phyloP scores from a whole-genome alignment of 2,329 filamentous ascomycete genomes.

The Neonectria punicea region DNA sequence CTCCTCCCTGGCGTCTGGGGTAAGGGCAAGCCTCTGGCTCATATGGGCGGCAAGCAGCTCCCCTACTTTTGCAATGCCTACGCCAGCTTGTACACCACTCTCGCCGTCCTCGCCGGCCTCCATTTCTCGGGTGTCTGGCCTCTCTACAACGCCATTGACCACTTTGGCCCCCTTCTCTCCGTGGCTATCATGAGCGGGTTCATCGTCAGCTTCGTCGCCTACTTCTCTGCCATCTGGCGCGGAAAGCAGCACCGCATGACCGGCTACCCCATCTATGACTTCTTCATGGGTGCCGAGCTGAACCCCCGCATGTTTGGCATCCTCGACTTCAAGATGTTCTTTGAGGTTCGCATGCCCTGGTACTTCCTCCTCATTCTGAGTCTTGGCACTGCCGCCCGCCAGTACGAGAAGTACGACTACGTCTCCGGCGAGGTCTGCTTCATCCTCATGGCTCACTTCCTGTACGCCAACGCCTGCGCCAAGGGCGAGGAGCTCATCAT shows the following conservation, averaged over 20 bases:
- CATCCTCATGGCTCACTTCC: slow-evolving; percentile 87
- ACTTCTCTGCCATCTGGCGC: slow-evolving; percentile 83
- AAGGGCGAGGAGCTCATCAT: slow-evolving; percentile 94
- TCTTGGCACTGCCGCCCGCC: slow-evolving; percentile 79
- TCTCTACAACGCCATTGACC: slow-evolving; percentile 90
- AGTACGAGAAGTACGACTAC: slow-evolving; percentile 87
- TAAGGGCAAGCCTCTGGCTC: slow-evolving; percentile 87
- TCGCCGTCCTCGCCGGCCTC: slow-evolving; percentile 74
- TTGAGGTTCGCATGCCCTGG: slow-evolving; percentile 92
- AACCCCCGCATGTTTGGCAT: slow-evolving; percentile 90
- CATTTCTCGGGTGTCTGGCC: slow-evolving; percentile 89
- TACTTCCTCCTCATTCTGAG: slow-evolving; percentile 86
- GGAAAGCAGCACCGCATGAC: slow-evolving; percentile 94
- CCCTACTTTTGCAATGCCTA: slow-evolving; percentile 95
- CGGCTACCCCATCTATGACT: slow-evolving; percentile 85
- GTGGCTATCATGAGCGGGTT: slow-evolving; percentile 94
- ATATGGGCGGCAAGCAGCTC: slow-evolving; percentile 85
- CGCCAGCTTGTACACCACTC: slow-evolving; percentile 87
- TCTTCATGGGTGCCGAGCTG: slow-evolving; percentile 92
- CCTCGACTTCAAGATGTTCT: slow-evolving; percentile 97
- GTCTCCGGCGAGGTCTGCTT: slow-evolving; percentile 87
- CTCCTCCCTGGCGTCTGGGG: slow-evolving; percentile 87
- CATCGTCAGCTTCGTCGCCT: slow-evolving; percentile 83
- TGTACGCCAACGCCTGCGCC: slow-evolving; percentile 91
- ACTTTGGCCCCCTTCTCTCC: slow-evolving; percentile 92